phyloP scores from a whole-genome alignment of 768 basidiomycete genomes.

The Lanmaoa pseudosensibilis region DNA sequence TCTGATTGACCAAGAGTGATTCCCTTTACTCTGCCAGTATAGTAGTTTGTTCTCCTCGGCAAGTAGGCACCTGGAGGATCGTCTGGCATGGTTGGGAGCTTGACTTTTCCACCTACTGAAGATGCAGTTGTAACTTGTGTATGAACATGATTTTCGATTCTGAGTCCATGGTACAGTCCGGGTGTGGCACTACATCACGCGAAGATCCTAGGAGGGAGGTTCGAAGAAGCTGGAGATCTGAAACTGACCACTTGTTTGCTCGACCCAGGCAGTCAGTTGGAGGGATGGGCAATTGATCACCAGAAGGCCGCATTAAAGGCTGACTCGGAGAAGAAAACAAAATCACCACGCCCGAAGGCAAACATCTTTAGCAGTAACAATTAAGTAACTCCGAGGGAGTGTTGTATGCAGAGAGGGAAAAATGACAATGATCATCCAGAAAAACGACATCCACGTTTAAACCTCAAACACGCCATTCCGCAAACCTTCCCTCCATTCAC shows the following conservation, averaged over 20 bases:
- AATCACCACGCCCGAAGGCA: not conserved
- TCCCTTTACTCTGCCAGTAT: too few species aligned
- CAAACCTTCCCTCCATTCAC: conserved; percentile 55
- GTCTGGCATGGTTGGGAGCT: too few species aligned
- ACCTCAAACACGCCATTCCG: conserved; percentile 45
- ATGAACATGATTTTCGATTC: too few species aligned
- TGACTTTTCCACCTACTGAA: too few species aligned
- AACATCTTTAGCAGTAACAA: not conserved
- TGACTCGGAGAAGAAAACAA: not conserved
- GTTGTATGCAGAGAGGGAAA: not conserved
- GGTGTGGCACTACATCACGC: too few species aligned
- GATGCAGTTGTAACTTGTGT: too few species aligned
- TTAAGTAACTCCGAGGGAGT: not conserved
- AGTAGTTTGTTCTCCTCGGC: too few species aligned
- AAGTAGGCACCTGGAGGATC: too few species aligned
- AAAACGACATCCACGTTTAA: not conserved
- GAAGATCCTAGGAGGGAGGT: not conserved
- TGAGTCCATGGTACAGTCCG: too few species aligned
- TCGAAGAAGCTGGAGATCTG: not conserved
- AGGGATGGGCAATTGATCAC: too few species aligned
- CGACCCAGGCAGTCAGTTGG: too few species aligned
- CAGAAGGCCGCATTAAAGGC: too few species aligned
- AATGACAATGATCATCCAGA: not conserved
- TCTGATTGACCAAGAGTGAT: not conserved
- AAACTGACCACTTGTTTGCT: not conserved